phyloP scores from a whole-genome alignment of 768 basidiomycete species.

The Macrolepiota albuminosa region DNA sequence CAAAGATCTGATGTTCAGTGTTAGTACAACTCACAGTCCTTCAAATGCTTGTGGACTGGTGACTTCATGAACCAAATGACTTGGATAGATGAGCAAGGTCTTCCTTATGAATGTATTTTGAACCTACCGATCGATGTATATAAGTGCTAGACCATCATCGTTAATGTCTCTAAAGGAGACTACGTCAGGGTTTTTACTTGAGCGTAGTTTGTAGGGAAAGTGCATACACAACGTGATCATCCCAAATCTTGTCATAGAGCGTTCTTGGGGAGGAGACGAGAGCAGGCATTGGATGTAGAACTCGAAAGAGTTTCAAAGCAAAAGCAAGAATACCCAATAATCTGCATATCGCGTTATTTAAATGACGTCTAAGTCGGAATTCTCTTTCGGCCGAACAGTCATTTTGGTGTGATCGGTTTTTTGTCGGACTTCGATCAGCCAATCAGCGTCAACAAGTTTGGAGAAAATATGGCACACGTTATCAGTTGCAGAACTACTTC shows the following conservation, averaged over 20 bases:
- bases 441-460: constrained; percentile 12
- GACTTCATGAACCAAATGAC: constrained; percentile 80
- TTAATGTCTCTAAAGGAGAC: constrained; percentile 50
- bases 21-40: constrained; percentile 53
- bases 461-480: not conserved
- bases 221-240: constrained; percentile 89
- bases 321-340: not conserved
- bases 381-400: constrained; percentile 11
- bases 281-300: constrained; percentile 32
- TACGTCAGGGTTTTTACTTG: constrained; percentile 9
- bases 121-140: constrained; percentile 77
- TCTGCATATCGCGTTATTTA: constrained; percentile 2
- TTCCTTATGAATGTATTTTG: not conserved
- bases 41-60: constrained; percentile 94
- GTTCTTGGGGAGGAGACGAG: constrained; percentile 63
- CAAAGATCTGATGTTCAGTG: constrained; percentile 1
- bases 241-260: constrained; percentile 97
- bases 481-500: not conserved
- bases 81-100: constrained; percentile 15
- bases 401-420: constrained; percentile 4
- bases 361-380: constrained; percentile 7
- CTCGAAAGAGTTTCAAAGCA: constrained; percentile 3
- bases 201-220: not conserved
- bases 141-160: constrained; percentile 71
- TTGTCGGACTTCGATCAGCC: constrained; percentile 8